phyloP scores from a whole-genome alignment of 2,329 filamentous ascomycete genomes.

The Ceratocystis eucalypticola region DNA sequence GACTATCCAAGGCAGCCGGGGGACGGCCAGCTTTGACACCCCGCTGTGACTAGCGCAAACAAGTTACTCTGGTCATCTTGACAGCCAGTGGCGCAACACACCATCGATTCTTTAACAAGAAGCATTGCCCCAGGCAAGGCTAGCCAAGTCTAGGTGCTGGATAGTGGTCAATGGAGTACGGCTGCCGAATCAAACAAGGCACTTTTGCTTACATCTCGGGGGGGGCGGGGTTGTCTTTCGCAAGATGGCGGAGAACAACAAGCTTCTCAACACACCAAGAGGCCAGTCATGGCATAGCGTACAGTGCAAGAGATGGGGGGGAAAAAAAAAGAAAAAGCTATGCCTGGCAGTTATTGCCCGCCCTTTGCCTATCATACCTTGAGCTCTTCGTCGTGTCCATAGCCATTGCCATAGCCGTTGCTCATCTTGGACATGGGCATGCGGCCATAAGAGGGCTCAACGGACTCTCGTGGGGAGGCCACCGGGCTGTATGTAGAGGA shows the following conservation, averaged over 20 bases:
- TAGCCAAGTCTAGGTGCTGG: constrained; percentile 53
- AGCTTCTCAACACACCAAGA: too few relatives aligned
- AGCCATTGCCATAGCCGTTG: constrained; percentile 15
- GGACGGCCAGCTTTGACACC: constrained; percentile 38
- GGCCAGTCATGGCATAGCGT: too few relatives aligned
- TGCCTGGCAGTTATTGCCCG: neutral
- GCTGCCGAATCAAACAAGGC: constrained; percentile 52
- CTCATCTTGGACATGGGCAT: constrained; percentile 13
- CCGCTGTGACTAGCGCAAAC: constrained; percentile 41
- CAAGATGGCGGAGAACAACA: too few relatives aligned
- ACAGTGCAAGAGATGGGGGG: too few relatives aligned
- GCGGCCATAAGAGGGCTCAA: constrained; percentile 25
- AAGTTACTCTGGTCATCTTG: constrained; percentile 53
- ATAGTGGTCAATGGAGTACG: constrained; percentile 59
- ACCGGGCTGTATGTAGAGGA: constrained; percentile 65
- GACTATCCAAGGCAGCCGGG: constrained; percentile 47
- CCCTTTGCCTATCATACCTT: constrained; percentile 16
- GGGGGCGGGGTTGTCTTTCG: too few relatives aligned
- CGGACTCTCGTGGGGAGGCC: constrained; percentile 51
- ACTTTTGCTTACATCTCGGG: too few relatives aligned
- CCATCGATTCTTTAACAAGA: constrained; percentile 49
- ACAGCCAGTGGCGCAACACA: constrained; percentile 56
- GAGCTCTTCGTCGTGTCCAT: constrained; percentile 17
- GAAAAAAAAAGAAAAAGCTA: neutral
- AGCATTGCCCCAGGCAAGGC: constrained; percentile 52